Evolutionary conservation across 2,329 filamentous ascomycete species (phyloP).

Genomic region (Hirsutella thompsonii): DNA sequence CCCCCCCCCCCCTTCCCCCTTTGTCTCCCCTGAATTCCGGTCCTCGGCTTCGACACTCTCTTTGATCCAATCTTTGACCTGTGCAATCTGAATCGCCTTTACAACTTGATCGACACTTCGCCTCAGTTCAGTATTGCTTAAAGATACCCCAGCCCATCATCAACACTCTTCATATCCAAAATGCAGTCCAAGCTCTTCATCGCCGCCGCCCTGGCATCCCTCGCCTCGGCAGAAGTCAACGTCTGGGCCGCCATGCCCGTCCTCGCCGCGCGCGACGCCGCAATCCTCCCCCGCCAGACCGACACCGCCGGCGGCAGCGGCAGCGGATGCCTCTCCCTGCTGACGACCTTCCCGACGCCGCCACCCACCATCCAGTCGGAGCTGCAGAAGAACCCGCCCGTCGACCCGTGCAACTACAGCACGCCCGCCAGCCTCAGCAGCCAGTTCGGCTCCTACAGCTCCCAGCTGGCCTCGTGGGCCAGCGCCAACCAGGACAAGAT

Average conservation of each 20-base stretch:
- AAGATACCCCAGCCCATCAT: too few relatives aligned
- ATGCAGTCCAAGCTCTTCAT: slow-evolving; percentile 16
- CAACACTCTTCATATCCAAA: slow-evolving; percentile 2
- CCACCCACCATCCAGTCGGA: slow-evolving; percentile 15
- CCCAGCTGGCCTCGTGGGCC: slow-evolving; percentile 17
- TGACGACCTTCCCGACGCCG: slow-evolving; percentile 16
- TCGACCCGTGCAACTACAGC: slow-evolving; percentile 19
- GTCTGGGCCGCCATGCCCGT: slow-evolving; percentile 14
- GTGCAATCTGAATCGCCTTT: too few relatives aligned
- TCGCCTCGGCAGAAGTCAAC: slow-evolving; percentile 13
- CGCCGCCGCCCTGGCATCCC: slow-evolving; percentile 9
- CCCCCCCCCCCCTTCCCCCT: too few relatives aligned
- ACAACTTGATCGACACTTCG: too few relatives aligned
- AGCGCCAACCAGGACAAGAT: slow-evolving; percentile 13
- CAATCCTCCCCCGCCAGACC: slow-evolving; percentile 13
- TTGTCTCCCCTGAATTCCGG: too few relatives aligned
- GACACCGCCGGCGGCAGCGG: not conserved
- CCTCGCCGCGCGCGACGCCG: slow-evolving; percentile 9
- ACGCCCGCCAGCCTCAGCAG: slow-evolving; percentile 16
- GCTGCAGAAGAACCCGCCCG: slow-evolving; percentile 10
- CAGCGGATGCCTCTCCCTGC: slow-evolving; percentile 11
- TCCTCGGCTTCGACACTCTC: too few relatives aligned
- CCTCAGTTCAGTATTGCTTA: not conserved
- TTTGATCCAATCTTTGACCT: too few relatives aligned
- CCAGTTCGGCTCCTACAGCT: slow-evolving; percentile 19